phyloP scores from a whole-genome alignment of 371 early-diverging fungal species.

The Fennellomyces sp. region DNA sequence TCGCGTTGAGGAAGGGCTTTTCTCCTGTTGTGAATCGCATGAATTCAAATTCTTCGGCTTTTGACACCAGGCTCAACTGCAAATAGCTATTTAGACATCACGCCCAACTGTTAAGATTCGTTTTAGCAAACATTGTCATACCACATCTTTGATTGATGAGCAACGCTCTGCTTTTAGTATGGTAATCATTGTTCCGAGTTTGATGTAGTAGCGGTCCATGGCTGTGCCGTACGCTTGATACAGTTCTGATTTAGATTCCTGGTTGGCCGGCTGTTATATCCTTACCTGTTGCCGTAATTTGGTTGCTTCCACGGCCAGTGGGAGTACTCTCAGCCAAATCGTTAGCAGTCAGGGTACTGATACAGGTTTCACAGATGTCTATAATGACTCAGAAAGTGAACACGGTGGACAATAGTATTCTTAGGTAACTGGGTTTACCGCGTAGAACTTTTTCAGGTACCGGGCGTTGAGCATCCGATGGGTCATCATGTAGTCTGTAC shows the following conservation, averaged over 20 bases:
- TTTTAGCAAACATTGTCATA: conserved; percentile 11
- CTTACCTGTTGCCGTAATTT: conserved; percentile 4
- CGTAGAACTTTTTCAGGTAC: conserved; percentile 48
- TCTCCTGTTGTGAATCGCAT: conserved; percentile 49
- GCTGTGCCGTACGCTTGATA: conserved; percentile 40
- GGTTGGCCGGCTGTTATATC: no score
- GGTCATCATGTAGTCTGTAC: conserved; percentile 50
- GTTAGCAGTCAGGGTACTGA: conserved; percentile 30
- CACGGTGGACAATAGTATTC: neutral
- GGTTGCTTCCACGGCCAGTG: neutral
- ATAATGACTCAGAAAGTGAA: conserved; percentile 1
- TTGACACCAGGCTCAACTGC: conserved; percentile 44
- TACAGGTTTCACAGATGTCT: conserved; percentile 61
- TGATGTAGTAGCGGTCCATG: conserved; percentile 60
- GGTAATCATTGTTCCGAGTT: conserved; percentile 38
- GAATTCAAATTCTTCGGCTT: conserved; percentile 49
- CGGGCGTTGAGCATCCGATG: neutral
- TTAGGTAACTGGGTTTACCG: no score
- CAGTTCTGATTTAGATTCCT: no score
- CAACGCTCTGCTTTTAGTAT: conserved; percentile 24
- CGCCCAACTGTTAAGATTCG: neutral
- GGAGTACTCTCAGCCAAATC: conserved; percentile 19
- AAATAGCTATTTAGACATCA: neutral
- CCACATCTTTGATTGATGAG: conserved; percentile 35
- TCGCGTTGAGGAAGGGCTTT: conserved; percentile 41